Conservation (phyloP, 345 rosid species). For the Gossypium herbaceum region DNA sequence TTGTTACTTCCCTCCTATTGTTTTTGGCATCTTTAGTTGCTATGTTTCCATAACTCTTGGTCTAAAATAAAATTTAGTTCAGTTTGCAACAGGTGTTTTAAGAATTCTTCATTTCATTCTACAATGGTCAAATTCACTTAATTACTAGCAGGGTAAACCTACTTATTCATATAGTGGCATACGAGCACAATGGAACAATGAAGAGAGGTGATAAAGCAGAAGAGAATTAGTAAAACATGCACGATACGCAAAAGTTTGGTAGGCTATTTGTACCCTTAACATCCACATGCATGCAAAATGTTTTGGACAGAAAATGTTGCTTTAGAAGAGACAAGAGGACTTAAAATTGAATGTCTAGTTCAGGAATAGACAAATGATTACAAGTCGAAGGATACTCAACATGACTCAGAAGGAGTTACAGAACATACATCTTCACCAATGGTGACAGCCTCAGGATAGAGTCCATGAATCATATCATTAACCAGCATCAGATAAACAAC, state of each 20-base stretch:
- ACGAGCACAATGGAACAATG: too few species aligned
- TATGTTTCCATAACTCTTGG: not conserved
- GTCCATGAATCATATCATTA: constrained; percentile 88
- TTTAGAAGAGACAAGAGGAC: not conserved
- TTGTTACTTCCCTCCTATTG: not conserved
- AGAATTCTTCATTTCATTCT: not conserved
- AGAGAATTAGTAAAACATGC: not conserved
- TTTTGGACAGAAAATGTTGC: constrained; percentile 1
- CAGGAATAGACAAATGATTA: not conserved
- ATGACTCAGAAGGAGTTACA: constrained; percentile 7
- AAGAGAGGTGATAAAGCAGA: constrained; percentile 1
- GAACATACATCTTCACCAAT: constrained; percentile 84
- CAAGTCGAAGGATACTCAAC: not conserved
- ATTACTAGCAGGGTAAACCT: not conserved
- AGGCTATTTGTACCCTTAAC: not conserved
- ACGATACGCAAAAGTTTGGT: not conserved
- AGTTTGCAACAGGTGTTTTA: not conserved
- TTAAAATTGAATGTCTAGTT: not conserved
- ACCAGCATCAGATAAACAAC: constrained; percentile 90
- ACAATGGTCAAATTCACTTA: not conserved
- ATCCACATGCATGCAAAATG: not conserved
- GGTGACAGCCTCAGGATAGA: constrained; percentile 83
- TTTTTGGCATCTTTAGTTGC: not conserved
- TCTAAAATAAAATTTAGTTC: not conserved
- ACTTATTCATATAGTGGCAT: not conserved